Conservation (phyloP, 148 eudicot species). For the Persicaria tinctoria region DNA sequence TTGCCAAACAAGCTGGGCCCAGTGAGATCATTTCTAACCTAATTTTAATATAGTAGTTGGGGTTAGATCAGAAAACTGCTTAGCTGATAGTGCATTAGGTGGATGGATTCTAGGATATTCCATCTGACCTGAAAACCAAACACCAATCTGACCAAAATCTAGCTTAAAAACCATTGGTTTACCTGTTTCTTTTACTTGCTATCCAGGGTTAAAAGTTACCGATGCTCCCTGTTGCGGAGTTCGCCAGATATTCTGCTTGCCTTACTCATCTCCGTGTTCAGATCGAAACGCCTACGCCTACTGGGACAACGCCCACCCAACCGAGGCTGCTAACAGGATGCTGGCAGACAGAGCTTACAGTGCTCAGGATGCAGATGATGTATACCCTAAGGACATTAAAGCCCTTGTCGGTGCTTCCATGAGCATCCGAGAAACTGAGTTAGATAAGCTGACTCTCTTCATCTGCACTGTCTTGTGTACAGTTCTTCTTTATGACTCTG, state of each 20-base stretch:
- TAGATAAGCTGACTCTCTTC: not conserved
- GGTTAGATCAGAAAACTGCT: not conserved
- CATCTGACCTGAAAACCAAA: not conserved
- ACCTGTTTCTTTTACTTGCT: not conserved
- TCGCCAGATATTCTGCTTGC: constrained; percentile 17
- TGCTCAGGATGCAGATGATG: constrained; percentile 21
- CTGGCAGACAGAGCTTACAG: constrained; percentile 24
- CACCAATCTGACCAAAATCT: not conserved
- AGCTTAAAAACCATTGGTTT: not conserved
- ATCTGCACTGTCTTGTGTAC: not conserved
- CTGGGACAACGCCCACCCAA: constrained; percentile 24
- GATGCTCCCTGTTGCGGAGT: constrained; percentile 12
- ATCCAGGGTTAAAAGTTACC: constrained; percentile 10
- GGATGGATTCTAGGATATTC: not conserved
- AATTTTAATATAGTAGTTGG: constrained; percentile 8
- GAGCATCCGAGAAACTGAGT: not conserved
- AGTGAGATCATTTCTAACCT: constrained; percentile 11
- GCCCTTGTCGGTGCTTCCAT: not conserved
- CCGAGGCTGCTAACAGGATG: constrained; percentile 19
- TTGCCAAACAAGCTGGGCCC: not conserved
- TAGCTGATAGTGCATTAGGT: constrained; percentile 4
- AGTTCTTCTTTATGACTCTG: not conserved
- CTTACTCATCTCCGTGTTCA: constrained; percentile 10
- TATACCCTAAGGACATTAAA: constrained; percentile 32
- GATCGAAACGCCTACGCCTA: constrained; percentile 13